phyloP scores from a whole-genome alignment of 2,329 filamentous ascomycete species.

The Calonectria leucothoes region DNA sequence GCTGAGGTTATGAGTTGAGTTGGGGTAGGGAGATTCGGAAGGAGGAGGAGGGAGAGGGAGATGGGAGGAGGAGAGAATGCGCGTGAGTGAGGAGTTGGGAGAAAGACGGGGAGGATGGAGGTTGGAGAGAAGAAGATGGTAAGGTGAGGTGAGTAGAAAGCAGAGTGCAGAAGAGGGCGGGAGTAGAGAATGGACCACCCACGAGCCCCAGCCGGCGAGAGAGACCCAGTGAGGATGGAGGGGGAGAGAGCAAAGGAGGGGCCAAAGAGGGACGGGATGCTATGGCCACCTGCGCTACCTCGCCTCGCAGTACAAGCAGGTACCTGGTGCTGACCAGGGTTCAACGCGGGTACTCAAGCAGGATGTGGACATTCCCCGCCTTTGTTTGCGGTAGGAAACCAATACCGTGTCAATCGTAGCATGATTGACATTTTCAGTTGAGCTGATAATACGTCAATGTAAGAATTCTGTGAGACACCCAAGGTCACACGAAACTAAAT shows the following conservation, averaged over 20 bases:
- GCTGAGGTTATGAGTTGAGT: slow-evolving; percentile 34
- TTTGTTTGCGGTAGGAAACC: neutral
- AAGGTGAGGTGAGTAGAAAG: slow-evolving; percentile 38
- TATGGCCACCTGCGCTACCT: slow-evolving; percentile 20
- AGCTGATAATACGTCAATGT: neutral
- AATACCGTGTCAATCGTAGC: neutral
- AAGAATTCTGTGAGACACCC: neutral
- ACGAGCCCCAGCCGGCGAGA: slow-evolving; percentile 25
- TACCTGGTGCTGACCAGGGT: neutral
- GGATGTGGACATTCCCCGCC: slow-evolving; percentile 13
- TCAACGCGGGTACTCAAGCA: neutral
- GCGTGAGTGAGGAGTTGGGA: slow-evolving; percentile 37
- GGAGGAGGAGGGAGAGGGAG: slow-evolving; percentile 35
- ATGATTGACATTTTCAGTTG: neutral
- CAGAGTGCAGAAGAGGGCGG: slow-evolving; percentile 23
- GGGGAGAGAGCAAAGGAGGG: slow-evolving; percentile 27
- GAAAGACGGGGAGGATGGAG: slow-evolving; percentile 38
- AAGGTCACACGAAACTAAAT: neutral
- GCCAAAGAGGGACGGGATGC: slow-evolving; percentile 27
- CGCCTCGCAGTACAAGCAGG: slow-evolving; percentile 11
- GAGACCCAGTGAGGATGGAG: slow-evolving; percentile 27
- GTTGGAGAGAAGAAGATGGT: slow-evolving; percentile 46
- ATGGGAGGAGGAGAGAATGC: slow-evolving; percentile 42
- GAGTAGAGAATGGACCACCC: slow-evolving; percentile 27
- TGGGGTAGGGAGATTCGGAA: slow-evolving; percentile 37